phyloP scores from a whole-genome alignment of 306 rosid species.

The Trifolium pratense region DNA sequence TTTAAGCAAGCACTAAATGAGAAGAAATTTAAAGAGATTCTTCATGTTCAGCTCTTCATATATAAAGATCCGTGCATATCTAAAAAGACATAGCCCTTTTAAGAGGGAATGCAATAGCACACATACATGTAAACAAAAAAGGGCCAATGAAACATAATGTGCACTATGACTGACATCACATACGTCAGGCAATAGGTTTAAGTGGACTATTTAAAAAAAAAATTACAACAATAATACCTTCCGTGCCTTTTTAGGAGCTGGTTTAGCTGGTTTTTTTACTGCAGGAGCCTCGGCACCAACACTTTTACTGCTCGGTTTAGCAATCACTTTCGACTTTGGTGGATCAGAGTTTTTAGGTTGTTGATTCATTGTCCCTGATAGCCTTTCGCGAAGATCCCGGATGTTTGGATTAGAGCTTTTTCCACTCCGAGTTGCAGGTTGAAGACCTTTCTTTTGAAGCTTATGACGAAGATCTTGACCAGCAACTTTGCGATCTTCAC shows the following conservation, averaged over 20 bases:
- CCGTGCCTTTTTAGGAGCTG: slow-evolving; percentile 64
- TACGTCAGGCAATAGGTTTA: slow-evolving; percentile 25
- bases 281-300: slow-evolving; percentile 54
- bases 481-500: slow-evolving; percentile 71
- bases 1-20: slow-evolving; percentile 19
- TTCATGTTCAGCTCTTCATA: slow-evolving; percentile 14
- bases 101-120: slow-evolving; percentile 22
- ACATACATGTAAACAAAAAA: slow-evolving; percentile 22
- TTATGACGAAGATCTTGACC: slow-evolving; percentile 92
- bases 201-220: background rate
- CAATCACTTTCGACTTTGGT: slow-evolving; percentile 61
- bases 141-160: slow-evolving; percentile 3
- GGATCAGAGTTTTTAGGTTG: slow-evolving; percentile 72
- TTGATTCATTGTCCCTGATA: slow-evolving; percentile 72
- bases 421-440: slow-evolving; percentile 69
- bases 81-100: slow-evolving; percentile 7
- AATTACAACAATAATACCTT: slow-evolving; percentile 55
- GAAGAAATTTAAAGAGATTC: slow-evolving; percentile 11
- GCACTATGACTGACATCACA: slow-evolving; percentile 21
- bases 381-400: slow-evolving; percentile 88
- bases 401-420: slow-evolving; percentile 61
- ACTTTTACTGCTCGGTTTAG: slow-evolving; percentile 59
- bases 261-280: slow-evolving; percentile 54
- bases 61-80: background rate
- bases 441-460: slow-evolving; percentile 86